Evolutionary conservation across 78 protist genomes (phyloP).

Genomic region (Tieghemostelium lacteum): DNA sequence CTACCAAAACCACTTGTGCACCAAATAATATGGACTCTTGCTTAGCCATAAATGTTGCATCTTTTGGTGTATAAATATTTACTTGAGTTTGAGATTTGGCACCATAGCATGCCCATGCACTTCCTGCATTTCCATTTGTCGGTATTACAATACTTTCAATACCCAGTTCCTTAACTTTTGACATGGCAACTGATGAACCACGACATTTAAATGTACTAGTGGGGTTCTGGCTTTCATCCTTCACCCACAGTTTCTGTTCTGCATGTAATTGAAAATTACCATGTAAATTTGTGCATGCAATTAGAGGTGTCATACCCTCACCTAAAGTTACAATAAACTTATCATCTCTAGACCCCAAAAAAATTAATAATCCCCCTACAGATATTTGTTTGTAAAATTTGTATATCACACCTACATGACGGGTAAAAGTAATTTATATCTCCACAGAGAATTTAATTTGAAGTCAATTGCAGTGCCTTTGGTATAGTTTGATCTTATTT

Average conservation of each 20-base stretch:
- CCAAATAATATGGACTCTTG: conserved; percentile 2
- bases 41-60: neutral
- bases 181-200: conserved; percentile 16
- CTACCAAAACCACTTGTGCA: neutral
- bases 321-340: too few species aligned
- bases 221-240: conserved; percentile 28
- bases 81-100: neutral
- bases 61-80: neutral
- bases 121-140: conserved; percentile 18
- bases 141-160: neutral
- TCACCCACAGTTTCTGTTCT: neutral
- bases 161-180: conserved; percentile 10
- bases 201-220: conserved; percentile 15
- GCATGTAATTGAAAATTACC: too few species aligned
- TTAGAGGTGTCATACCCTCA: too few species aligned
- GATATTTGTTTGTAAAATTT: too few species aligned
- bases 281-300: too few species aligned
- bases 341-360: too few species aligned
- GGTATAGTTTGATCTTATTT: too few species aligned
- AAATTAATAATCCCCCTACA: too few species aligned
- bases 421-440: too few species aligned
- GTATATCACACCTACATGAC: too few species aligned
- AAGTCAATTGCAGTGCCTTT: too few species aligned
- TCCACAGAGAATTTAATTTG: too few species aligned
- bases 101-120: conserved; percentile 19